Percentiles rank a stretch among this genome's conserved stretches.
Evolutionary conservation across 768 basidiomycete species (phyloP).

Genomic region (Clavaria fumosa): DNA sequence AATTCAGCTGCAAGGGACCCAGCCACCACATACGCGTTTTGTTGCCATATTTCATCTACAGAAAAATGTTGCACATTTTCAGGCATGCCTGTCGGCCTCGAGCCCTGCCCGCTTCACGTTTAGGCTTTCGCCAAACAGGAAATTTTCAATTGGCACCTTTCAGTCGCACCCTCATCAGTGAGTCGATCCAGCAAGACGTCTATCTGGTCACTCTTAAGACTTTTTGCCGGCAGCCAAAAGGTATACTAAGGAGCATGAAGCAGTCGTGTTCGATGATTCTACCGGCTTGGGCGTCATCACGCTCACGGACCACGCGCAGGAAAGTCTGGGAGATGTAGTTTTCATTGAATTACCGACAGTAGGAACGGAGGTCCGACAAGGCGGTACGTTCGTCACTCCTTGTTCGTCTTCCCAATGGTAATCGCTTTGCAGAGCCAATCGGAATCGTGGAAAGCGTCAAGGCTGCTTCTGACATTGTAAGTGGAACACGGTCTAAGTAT

Average conservation of each 20-base stretch:
- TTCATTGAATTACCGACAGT: constrained; percentile 78
- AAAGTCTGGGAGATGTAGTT: constrained; percentile 87
- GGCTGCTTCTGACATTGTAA: constrained; percentile 86
- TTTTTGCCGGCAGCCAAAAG: constrained; percentile 67
- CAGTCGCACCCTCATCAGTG: constrained; percentile 41
- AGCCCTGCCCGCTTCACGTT: too few relatives aligned
- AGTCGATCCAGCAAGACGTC: too few relatives aligned
- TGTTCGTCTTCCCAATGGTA: background rate
- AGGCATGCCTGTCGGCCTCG: constrained; percentile 18
- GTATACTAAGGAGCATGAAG: constrained; percentile 84
- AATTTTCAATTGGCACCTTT: background rate
- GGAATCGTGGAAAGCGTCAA: constrained; percentile 95
- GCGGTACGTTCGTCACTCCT: constrained; percentile 38
- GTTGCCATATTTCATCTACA: too few relatives aligned
- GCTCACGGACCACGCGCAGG: constrained; percentile 88
- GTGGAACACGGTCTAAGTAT: constrained; percentile 14
- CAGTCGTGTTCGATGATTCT: constrained; percentile 59
- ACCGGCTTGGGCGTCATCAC: constrained; percentile 67
- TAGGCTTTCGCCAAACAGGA: background rate
- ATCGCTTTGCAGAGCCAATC: constrained; percentile 42
- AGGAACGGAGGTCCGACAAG: constrained; percentile 48
- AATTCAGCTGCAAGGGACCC: too few relatives aligned
- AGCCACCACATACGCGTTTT: too few relatives aligned
- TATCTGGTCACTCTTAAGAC: too few relatives aligned
- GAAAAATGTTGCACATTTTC: constrained; percentile 26